A percentile compares a stretch with the other conserved stretches of the same genome.
Conservation (phyloP, 352 stramenopile genomes). For the Pythium myriotylum region DNA sequence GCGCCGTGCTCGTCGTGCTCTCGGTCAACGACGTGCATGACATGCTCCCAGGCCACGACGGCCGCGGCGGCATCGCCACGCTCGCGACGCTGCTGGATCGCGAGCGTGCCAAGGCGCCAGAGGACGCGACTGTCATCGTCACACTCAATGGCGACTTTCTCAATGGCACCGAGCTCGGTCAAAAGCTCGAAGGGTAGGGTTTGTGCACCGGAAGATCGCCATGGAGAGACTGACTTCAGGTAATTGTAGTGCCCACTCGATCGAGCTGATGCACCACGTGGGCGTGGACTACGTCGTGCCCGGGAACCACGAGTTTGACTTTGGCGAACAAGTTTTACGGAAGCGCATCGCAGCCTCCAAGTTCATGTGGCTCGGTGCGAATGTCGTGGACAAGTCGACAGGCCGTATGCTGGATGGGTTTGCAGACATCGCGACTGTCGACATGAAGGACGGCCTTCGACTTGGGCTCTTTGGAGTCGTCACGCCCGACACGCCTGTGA, state of each 20-base stretch:
- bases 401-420: slow-evolving; percentile 39
- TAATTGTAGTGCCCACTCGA: slow-evolving; percentile 58
- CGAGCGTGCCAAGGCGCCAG: slow-evolving; percentile 37
- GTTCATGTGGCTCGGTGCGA: slow-evolving; percentile 75
- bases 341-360: slow-evolving; percentile 53
- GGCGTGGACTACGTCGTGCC: slow-evolving; percentile 70
- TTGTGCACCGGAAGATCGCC: background rate
- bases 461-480: slow-evolving; percentile 75
- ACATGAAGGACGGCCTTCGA: slow-evolving; percentile 40
- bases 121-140: slow-evolving; percentile 54
- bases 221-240: no score
- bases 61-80: slow-evolving; percentile 54
- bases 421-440: background rate
- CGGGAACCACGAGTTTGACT: slow-evolving; percentile 85
- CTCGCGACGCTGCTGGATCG: slow-evolving; percentile 60
- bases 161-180: slow-evolving; percentile 59
- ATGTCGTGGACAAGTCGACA: slow-evolving; percentile 46
- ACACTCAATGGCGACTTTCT: slow-evolving; percentile 85
- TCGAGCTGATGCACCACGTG: slow-evolving; percentile 74
- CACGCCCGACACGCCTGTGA: slow-evolving; percentile 60
- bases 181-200: slow-evolving; percentile 55
- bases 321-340: slow-evolving; percentile 52
- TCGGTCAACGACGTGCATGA: slow-evolving; percentile 79
- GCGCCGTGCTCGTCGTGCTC: slow-evolving; percentile 42
- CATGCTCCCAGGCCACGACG: slow-evolving; percentile 58